Evolutionary conservation across 2,329 filamentous ascomycete genomes (phyloP).

Genomic region (Neurospora sp.): DNA sequence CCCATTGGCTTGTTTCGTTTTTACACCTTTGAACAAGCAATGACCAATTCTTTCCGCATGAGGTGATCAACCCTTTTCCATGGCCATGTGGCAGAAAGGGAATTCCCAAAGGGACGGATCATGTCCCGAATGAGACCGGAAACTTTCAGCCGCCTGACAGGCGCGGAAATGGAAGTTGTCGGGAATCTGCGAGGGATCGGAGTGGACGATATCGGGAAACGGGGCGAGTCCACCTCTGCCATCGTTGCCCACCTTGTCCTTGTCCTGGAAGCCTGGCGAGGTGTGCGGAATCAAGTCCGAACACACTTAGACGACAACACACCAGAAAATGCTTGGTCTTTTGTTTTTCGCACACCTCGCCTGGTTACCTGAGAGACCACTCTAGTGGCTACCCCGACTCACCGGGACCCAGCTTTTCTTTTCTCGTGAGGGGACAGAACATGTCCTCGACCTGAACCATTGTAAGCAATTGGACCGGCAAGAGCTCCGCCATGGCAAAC

Average conservation of each 20-base stretch:
- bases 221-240: neutral
- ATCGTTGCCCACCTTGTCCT: neutral
- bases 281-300: too few species aligned
- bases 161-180: neutral
- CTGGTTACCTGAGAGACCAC: too few species aligned
- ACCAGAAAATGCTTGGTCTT: too few species aligned
- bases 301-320: too few species aligned
- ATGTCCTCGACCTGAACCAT: neutral
- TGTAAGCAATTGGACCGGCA: neutral
- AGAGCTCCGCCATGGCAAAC: neutral
- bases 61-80: neutral
- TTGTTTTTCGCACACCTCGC: too few species aligned
- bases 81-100: neutral
- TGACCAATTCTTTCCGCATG: neutral
- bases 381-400: too few species aligned
- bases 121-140: neutral
- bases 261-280: neutral
- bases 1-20: neutral
- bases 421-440: neutral
- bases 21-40: neutral
- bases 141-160: neutral
- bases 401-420: neutral
- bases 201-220: neutral
- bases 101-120: neutral
- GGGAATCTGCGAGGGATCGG: neutral